These are phyloP conservation scores for Ampelomyces quisqualis DNA, from an alignment of 2,329 filamentous ascomycete genomes.

Conservation along the genomic window DNA sequence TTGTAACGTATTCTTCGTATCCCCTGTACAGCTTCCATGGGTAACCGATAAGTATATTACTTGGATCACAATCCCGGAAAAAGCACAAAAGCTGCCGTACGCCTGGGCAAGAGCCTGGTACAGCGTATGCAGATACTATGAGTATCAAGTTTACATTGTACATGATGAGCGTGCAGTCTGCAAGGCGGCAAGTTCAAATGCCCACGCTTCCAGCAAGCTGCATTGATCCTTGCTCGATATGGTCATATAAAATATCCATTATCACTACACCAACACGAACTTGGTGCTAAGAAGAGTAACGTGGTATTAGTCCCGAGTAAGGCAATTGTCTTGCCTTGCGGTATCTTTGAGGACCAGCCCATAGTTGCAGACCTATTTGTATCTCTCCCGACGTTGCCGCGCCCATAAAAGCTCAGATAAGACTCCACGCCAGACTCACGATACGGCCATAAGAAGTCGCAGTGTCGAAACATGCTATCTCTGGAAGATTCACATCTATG, in stretches of 20 bases:
- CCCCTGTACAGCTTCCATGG: conserved; percentile 7
- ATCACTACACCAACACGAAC: conserved; percentile 10
- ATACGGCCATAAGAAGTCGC: neutral
- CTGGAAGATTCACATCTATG: neutral
- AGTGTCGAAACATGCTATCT: conserved; percentile 2
- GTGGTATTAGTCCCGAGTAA: conserved; percentile 5
- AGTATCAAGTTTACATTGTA: neutral
- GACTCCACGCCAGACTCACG: conserved; percentile 1
- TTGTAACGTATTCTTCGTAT: conserved; percentile 11
- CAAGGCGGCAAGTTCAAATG: conserved; percentile 10
- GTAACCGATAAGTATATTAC: conserved; percentile 6
- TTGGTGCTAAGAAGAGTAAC: conserved; percentile 6
- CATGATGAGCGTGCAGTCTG: no score
- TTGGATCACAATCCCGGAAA: conserved; percentile 1
- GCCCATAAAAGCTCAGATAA: neutral
- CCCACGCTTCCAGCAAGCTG: conserved; percentile 11
- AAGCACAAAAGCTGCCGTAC: neutral
- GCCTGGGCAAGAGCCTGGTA: neutral
- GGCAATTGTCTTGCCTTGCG: conserved; percentile 7
- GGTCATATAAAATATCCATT: conserved; percentile 10
- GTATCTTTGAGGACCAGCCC: conserved; percentile 1
- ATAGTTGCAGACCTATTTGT: neutral
- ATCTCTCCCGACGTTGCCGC: conserved; percentile 4
- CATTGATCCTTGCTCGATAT: conserved; percentile 14
- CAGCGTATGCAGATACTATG: neutral